A percentile compares a stretch with the other conserved stretches of the same genome.
phyloP scores from a whole-genome alignment of 805 yeast genomes.

The Candida golubevii region DNA sequence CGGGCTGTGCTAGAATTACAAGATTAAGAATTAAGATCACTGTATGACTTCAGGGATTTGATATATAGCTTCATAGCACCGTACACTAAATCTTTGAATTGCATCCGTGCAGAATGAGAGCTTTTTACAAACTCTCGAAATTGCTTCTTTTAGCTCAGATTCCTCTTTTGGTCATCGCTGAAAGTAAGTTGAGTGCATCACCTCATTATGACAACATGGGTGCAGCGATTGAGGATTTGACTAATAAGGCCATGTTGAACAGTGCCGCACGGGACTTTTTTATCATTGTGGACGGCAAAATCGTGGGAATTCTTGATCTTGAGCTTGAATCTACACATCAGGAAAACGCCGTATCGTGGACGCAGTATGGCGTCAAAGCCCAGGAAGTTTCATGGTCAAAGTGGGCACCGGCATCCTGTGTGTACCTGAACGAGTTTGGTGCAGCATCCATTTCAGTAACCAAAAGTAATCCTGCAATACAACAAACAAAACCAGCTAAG shows the following conservation, averaged over 20 bases:
- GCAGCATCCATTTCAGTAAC: neutral
- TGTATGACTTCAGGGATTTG: no score
- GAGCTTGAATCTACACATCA: neutral
- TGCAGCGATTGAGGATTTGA: neutral
- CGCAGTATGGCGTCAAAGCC: neutral
- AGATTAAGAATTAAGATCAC: no score
- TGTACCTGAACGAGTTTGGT: slow-evolving; percentile 1
- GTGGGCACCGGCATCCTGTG: slow-evolving; percentile 3
- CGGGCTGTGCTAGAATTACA: no score
- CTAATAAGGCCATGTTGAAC: neutral
- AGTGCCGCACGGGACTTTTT: neutral
- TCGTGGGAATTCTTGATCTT: neutral
- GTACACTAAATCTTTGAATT: no score
- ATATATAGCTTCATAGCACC: no score
- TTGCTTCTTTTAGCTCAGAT: no score
- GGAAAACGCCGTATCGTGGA: neutral
- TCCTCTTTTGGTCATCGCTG: no score
- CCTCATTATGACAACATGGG: neutral
- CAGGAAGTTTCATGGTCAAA: neutral
- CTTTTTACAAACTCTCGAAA: no score
- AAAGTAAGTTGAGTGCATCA: no score
- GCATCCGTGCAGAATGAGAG: no score
- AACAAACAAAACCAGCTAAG: neutral
- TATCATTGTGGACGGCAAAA: neutral
- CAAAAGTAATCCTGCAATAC: neutral